Conservation (phyloP, 768 basidiomycete genomes). For the Psilocybe cubensis region DNA sequence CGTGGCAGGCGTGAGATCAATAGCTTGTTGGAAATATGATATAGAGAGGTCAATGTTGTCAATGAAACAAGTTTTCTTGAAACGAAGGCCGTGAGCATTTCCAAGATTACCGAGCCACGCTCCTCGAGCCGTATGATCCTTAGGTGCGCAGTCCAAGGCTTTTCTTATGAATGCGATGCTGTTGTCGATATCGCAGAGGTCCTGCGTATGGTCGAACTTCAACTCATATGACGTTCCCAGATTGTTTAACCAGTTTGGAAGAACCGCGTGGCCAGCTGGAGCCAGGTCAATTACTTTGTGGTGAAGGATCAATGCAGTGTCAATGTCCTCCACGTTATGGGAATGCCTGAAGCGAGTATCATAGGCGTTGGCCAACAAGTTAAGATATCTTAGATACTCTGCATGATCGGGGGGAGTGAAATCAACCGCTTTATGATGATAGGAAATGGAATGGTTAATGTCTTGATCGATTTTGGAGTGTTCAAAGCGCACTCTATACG, state of each 20-base stretch:
- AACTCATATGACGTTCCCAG: constrained; percentile 9
- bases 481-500: neutral
- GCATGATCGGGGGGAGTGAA: neutral
- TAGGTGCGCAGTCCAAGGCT: too few relatives aligned
- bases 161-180: too few relatives aligned
- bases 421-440: neutral
- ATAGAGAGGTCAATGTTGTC: constrained; percentile 3
- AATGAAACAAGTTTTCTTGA: neutral
- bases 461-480: neutral
- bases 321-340: neutral
- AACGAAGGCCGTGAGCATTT: neutral
- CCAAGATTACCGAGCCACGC: too few relatives aligned
- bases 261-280: neutral
- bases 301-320: constrained; percentile 7
- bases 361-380: neutral
- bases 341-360: neutral
- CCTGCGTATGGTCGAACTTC: neutral
- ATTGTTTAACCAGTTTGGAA: neutral
- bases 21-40: neutral
- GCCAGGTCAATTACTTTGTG: constrained; percentile 8
- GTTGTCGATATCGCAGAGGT: neutral
- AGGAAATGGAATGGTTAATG: constrained; percentile 11
- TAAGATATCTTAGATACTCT: neutral
- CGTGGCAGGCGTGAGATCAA: constrained; percentile 1
- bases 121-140: too few relatives aligned